These are phyloP conservation scores for Aegle marmelos DNA, from an alignment of 345 rosid species.

Conservation along the genomic window DNA sequence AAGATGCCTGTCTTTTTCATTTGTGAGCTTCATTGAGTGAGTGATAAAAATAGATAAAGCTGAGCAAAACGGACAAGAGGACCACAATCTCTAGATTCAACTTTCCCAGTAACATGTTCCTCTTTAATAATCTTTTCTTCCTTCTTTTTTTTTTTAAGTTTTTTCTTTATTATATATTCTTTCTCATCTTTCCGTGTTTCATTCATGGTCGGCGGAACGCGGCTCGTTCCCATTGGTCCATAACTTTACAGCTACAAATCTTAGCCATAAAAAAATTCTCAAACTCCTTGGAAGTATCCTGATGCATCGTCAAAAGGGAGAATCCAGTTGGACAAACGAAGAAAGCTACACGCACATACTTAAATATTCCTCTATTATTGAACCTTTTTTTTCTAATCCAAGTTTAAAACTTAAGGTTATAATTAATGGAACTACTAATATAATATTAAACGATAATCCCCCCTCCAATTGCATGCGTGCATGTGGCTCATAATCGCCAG, in stretches of 20 bases:
- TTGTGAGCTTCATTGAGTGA: neutral
- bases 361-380: neutral
- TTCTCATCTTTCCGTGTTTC: neutral
- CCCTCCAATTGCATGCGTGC: neutral
- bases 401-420: neutral
- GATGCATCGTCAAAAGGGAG: neutral
- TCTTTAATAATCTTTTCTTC: neutral
- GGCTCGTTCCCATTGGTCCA: conserved; percentile 9
- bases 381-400: neutral
- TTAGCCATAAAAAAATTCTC: conserved; percentile 12
- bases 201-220: conserved; percentile 18
- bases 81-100: conserved; percentile 1
- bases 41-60: neutral
- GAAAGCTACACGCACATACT: neutral
- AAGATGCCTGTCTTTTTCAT: neutral
- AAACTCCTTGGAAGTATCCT: conserved; percentile 6
- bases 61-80: neutral
- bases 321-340: neutral
- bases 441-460: neutral
- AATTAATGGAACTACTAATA: neutral
- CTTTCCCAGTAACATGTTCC: neutral
- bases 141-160: neutral
- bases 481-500: neutral
- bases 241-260: neutral
- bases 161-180: neutral